A percentile compares a stretch with the other conserved stretches of the same genome.
Conservation (phyloP, 768 basidiomycete genomes). For the Clitopilus passeckerianus region DNA sequence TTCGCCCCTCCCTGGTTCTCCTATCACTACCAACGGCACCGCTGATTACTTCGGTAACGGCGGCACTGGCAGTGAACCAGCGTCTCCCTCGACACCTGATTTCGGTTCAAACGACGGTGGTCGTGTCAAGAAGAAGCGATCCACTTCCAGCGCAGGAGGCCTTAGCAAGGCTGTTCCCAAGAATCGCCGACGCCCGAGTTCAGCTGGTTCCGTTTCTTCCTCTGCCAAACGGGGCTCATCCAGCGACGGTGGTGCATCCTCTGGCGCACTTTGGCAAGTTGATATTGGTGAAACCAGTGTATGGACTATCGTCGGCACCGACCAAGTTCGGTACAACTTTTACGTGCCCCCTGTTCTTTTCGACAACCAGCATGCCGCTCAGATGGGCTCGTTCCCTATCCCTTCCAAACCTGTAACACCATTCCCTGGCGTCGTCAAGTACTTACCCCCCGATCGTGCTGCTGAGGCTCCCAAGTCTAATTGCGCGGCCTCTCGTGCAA, state of each 20-base stretch:
- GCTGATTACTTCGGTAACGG: conserved; percentile 65
- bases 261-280: conserved; percentile 81
- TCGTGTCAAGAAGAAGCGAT: conserved; percentile 80
- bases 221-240: conserved; percentile 63
- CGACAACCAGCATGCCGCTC: conserved; percentile 71
- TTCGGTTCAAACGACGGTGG: conserved; percentile 81
- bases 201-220: conserved; percentile 59
- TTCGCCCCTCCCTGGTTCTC: conserved; percentile 64
- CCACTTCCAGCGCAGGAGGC: conserved; percentile 67
- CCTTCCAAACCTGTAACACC: conserved; percentile 82
- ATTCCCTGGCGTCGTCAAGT: conserved; percentile 85
- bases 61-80: conserved; percentile 59
- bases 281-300: conserved; percentile 93
- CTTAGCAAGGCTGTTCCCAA: conserved; percentile 47
- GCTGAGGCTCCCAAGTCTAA: conserved; percentile 76
- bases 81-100: conserved; percentile 60
- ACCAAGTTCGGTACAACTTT: conserved; percentile 92
- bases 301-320: conserved; percentile 92
- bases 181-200: conserved; percentile 69
- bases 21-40: conserved; percentile 51
- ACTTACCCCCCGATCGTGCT: conserved; percentile 85
- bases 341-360: conserved; percentile 84
- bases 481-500: conserved; percentile 59
- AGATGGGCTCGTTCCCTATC: conserved; percentile 70
- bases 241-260: conserved; percentile 66